These are phyloP conservation scores for Diaporthe sp. DNA, from an alignment of 2,329 filamentous ascomycete species.

Conservation along the genomic window DNA sequence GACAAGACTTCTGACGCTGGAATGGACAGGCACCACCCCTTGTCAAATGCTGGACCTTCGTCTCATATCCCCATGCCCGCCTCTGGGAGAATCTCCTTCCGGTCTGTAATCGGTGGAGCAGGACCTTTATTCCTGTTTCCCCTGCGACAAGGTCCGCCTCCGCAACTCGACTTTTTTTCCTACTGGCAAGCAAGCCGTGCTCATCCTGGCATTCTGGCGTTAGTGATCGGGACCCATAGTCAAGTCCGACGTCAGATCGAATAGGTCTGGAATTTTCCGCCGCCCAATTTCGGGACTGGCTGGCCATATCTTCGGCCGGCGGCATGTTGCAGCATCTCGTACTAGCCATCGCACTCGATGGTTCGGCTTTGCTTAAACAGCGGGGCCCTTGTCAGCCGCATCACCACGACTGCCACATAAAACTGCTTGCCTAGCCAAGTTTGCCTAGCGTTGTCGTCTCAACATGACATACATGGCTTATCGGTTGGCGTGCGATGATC, in stretches of 20 bases:
- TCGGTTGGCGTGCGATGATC: not conserved
- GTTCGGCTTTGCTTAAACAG: not conserved
- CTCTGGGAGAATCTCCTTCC: slow-evolving; percentile 41
- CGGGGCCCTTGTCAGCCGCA: slow-evolving; percentile 7
- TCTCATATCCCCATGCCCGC: slow-evolving; percentile 44
- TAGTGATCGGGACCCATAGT: not conserved
- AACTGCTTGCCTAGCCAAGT: not conserved
- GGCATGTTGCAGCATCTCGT: not conserved
- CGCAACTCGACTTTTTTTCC: not conserved
- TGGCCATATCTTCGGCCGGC: not conserved
- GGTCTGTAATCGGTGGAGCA: slow-evolving; percentile 44
- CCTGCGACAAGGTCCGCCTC: slow-evolving; percentile 39
- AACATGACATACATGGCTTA: not conserved
- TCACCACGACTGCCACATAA: slow-evolving; percentile 3
- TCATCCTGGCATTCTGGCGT: slow-evolving; percentile 1
- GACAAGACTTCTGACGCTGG: slow-evolving; percentile 31
- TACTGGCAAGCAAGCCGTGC: not conserved
- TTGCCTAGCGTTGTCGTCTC: slow-evolving; percentile 14
- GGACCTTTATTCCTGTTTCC: slow-evolving; percentile 40
- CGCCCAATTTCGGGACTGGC: slow-evolving; percentile 4
- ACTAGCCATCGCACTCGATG: not conserved
- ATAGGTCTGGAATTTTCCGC: slow-evolving; percentile 15
- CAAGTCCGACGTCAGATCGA: not conserved
- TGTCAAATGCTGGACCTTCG: slow-evolving; percentile 38
- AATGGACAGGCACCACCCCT: slow-evolving; percentile 29